These are phyloP conservation scores for Solanum pennellii DNA, from an alignment of 257 asterid genomes.

Conservation along the genomic window DNA sequence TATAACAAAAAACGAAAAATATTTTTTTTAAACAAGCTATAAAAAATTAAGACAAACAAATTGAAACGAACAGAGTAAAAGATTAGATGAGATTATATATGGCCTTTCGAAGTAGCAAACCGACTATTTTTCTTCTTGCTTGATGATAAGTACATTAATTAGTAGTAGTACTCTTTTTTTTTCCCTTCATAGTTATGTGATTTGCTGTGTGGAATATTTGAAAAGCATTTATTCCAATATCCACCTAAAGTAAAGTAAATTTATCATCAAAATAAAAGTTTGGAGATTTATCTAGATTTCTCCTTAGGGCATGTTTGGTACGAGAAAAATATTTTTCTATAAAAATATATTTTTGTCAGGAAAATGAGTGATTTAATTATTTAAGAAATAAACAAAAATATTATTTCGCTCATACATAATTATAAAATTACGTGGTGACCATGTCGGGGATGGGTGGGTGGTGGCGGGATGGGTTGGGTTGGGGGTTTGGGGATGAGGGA, in stretches of 20 bases:
- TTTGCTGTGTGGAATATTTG: background rate
- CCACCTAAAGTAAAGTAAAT: background rate
- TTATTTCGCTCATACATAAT: background rate
- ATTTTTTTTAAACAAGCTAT: rapidly evolving
- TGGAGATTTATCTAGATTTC: background rate
- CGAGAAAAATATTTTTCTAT: background rate
- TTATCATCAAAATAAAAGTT: background rate
- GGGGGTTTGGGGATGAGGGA: background rate
- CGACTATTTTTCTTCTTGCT: background rate
- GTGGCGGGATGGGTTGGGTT: background rate
- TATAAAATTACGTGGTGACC: background rate
- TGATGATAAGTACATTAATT: background rate
- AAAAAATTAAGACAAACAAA: background rate
- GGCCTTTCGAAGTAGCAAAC: background rate
- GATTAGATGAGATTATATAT: background rate
- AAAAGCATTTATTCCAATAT: background rate
- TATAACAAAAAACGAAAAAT: no score
- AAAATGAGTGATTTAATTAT: background rate
- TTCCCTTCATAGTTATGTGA: background rate
- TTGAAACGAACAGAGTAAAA: background rate
- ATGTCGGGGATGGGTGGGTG: background rate
- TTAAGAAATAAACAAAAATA: background rate
- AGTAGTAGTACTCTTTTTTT: background rate
- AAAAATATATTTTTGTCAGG: no score
- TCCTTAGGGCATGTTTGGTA: background rate